Base-by-base conservation (phyloP, 2,329 filamentous ascomycete genomes). In the Colletotrichum truncatum region DNA sequence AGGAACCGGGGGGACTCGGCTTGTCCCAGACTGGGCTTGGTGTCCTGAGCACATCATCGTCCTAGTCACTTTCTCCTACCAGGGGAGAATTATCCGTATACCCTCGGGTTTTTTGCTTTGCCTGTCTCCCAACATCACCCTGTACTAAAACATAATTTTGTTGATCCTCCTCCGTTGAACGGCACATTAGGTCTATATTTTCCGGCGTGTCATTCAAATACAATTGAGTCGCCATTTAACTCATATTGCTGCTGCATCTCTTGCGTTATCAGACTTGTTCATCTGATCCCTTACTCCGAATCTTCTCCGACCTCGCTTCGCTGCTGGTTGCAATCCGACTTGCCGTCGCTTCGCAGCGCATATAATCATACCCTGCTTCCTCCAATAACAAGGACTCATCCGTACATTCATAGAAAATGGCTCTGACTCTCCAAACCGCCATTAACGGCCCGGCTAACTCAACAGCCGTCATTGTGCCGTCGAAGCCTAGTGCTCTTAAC, bases 381-480 rank as follows among this genome's bases (percentile, higher is more conserved):
- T 65, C 48, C 43, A 39, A 49, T 51, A 26, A 49, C 16, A 12
- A 8, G 16, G 25, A 43, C 38, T 45, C 8, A 38, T 21, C 12
- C 16, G 1, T 38, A 38, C 26, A 39, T n/a, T 39, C 25, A 16
- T 18, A 30, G 28, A 46, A 66, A 18, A 81, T 81, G 77, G 69
- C 78, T 34, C 69, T 77, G 60, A 86, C 84, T n/a, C 81, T 86
- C 58, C 81, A 85, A 68, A 80, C 78, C 67, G 81, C 84, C 73
- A 82, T 86, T 72, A 76, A 81, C 54, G 83, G 84, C 75, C 74
- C 74, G 39, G 74, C 75, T 68, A 75, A 76, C 64, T 76, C 83
- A 21, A 78, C 80, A 62, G 93, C 93, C 66, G 82, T 96, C 76
- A 92, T 96, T 74, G 84, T 96, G 51, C 93, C 93, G 28, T 87